Evolutionary conservation across 108 stramenopile genomes (phyloP), one percentile per base, ranked within the genome.

Genomic region (Cyclotella choctawhatcheeana): DNA sequence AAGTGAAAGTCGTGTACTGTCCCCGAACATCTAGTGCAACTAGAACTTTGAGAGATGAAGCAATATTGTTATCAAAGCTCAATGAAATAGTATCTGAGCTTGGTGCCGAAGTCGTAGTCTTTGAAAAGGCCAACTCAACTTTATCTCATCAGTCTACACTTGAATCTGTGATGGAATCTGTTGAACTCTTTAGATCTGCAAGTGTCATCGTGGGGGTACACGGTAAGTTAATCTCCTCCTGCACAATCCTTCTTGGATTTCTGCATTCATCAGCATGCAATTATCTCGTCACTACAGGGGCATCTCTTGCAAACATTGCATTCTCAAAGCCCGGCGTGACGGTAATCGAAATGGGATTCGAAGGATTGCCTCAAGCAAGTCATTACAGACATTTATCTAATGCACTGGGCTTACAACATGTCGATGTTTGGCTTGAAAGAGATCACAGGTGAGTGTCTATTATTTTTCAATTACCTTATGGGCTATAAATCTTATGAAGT

Each of bases 251-350:
- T n/a, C n/a, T n/a, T n/a, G n/a, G n/a, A n/a, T n/a, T n/a, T n/a
- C n/a, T n/a, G n/a, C n/a, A n/a, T n/a, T n/a, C n/a, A n/a, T 10
- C n/a, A 21, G 2, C 51, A 22, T 21, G 24, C 24, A 1, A 1
- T 52, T 21, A 4, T 20, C 10, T 18, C 21, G 24, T 52, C 51
- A 10, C 51, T 3, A n/a, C 20, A 52, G 70, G 70, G 16, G 70
- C 70, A 0, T 48, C 70, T 5, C 70, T 71, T 27, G 70, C 70
- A 25, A 71, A 71, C 30, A 52, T 71, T 61, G 70, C 70, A 33
- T 71, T 71, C 31, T 48, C 44, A 12, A 20, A 32, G 26, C 37
- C n/a, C 30, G 70, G 70, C 25, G 51, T 59, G 27, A 71, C 70
- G 4, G 44, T 71, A 1, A 20, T 71, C 0, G 70, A 71, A 34